These are phyloP conservation scores for Neocucurbitaria cava DNA, from an alignment of 2,329 filamentous ascomycete species.

Conservation along the genomic window DNA sequence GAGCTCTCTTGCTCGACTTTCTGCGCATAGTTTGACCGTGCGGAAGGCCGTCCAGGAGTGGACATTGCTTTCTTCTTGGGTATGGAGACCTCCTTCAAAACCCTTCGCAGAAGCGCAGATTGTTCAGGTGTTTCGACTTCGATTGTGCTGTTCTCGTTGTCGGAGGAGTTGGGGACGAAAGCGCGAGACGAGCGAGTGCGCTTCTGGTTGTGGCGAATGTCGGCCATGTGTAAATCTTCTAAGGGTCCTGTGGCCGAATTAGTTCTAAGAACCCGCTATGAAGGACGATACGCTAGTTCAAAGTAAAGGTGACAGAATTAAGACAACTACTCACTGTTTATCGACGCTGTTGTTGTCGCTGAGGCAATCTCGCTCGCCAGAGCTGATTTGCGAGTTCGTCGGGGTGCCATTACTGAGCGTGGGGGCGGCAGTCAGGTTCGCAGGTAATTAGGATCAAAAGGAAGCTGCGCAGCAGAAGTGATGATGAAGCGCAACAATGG, in stretches of 20 bases:
- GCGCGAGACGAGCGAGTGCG: slow-evolving; percentile 32
- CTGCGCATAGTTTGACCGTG: slow-evolving; percentile 13
- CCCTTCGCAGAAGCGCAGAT: slow-evolving; percentile 21
- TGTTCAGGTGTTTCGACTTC: slow-evolving; percentile 14
- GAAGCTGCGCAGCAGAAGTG: neutral
- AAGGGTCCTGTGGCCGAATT: slow-evolving; percentile 8
- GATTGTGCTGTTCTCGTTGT: slow-evolving; percentile 31
- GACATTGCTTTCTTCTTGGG: slow-evolving; percentile 24
- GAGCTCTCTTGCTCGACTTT: slow-evolving; percentile 32
- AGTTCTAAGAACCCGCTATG: neutral
- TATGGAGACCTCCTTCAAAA: slow-evolving; percentile 45
- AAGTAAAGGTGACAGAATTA: neutral
- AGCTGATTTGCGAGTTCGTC: slow-evolving; percentile 34
- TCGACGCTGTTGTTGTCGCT: slow-evolving; percentile 1
- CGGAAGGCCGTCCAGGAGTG: slow-evolving; percentile 15
- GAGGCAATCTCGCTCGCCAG: slow-evolving; percentile 12
- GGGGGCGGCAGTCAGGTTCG: slow-evolving; percentile 2
- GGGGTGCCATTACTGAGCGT: slow-evolving; percentile 28
- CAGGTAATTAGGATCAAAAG: neutral
- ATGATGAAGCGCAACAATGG: neutral
- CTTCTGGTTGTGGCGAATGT: slow-evolving; percentile 20
- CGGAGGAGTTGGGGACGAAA: slow-evolving; percentile 43
- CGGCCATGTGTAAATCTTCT: slow-evolving; percentile 6
- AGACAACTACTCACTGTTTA: slow-evolving; percentile 8
- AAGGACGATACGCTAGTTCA: neutral